A percentile compares a stretch with the other conserved stretches of the same genome.
phyloP scores from a whole-genome alignment of 208 protist species.

The Leptomonas pyrrhocoris region DNA sequence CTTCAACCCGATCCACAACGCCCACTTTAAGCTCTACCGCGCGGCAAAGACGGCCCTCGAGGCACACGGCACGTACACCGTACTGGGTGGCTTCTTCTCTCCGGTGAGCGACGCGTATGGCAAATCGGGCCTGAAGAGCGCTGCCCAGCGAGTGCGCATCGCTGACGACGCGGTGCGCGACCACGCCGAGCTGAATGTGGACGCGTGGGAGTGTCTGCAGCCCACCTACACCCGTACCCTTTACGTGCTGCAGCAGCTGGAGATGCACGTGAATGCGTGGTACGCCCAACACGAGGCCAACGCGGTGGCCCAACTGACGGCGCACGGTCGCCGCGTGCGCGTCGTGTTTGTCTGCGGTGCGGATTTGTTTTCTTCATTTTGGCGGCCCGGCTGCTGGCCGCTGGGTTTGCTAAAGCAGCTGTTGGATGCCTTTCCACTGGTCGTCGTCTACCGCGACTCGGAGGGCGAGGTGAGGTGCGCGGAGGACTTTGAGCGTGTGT shows the following conservation, averaged over 20 bases:
- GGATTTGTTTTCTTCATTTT: constrained; percentile 82
- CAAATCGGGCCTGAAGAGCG: constrained; percentile 60
- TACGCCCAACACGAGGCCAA: constrained; percentile 39
- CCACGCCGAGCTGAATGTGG: constrained; percentile 55
- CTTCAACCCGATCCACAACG: constrained; percentile 85
- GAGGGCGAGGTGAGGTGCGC: neutral
- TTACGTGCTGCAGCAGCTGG: constrained; percentile 69
- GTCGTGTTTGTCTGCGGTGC: constrained; percentile 73
- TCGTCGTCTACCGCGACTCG: constrained; percentile 42
- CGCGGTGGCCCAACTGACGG: constrained; percentile 11
- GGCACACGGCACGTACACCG: neutral
- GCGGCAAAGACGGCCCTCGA: constrained; percentile 40
- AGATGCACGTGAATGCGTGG: constrained; percentile 47
- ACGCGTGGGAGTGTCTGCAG: constrained; percentile 82
- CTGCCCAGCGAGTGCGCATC: constrained; percentile 48
- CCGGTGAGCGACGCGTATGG: constrained; percentile 79
- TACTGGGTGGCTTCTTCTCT: constrained; percentile 84
- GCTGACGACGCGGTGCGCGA: constrained; percentile 35
- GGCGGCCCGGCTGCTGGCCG: constrained; percentile 63
- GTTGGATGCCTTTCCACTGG: constrained; percentile 55
- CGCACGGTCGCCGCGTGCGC: constrained; percentile 35
- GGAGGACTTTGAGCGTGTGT: constrained; percentile 11
- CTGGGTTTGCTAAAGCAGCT: constrained; percentile 59
- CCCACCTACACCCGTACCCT: constrained; percentile 63
- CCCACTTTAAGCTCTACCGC: constrained; percentile 69